These are phyloP conservation scores for Schoenoplectus triqueter DNA, from an alignment of 202 grass and related monocot genomes.

Conservation along the genomic window DNA sequence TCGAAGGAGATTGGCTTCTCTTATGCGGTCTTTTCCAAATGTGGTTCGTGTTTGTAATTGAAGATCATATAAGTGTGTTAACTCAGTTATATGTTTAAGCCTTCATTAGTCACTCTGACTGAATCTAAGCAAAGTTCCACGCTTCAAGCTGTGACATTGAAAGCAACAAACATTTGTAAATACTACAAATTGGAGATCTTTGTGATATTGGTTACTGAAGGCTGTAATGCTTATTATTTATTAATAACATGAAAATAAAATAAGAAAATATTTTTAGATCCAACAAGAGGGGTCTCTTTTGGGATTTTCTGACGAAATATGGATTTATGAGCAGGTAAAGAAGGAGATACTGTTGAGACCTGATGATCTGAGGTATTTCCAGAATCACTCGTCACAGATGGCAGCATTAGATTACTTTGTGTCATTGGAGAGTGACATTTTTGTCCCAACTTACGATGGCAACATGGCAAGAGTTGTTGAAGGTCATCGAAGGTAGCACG, in stretches of 20 bases:
- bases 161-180: no score
- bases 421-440: constrained; percentile 90
- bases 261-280: neutral
- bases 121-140: no score
- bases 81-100: constrained; percentile 12
- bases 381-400: constrained; percentile 98
- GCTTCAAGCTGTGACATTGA: no score
- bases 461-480: constrained; percentile 99
- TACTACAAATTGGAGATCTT: no score
- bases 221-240: no score
- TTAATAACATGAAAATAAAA: neutral
- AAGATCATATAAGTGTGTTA: neutral
- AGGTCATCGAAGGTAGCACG: constrained; percentile 76
- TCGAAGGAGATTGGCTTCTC: constrained; percentile 67
- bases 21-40: constrained; percentile 76
- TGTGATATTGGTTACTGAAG: no score
- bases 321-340: constrained; percentile 62
- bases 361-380: constrained; percentile 84
- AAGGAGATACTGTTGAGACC: constrained; percentile 85
- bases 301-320: neutral
- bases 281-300: neutral
- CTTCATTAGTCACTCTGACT: constrained; percentile 15
- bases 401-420: constrained; percentile 95
- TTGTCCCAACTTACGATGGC: constrained; percentile 93
- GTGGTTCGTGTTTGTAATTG: constrained; percentile 50